These are phyloP conservation scores for Colletotrichum graminicola DNA, from an alignment of 2,329 filamentous ascomycete genomes.

Conservation along the genomic window DNA sequence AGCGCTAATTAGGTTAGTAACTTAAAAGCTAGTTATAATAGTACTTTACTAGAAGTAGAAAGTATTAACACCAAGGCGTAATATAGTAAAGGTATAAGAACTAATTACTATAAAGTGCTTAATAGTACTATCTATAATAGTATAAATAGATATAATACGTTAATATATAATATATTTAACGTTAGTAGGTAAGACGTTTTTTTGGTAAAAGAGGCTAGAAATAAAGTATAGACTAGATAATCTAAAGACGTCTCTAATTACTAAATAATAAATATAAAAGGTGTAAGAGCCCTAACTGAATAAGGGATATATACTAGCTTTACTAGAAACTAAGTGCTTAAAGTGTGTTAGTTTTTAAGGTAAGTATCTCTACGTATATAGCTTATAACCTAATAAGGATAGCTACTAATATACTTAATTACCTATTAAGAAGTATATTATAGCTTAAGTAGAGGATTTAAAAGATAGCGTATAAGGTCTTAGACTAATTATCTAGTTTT, in stretches of 20 bases:
- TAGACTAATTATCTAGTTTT: too few relatives aligned
- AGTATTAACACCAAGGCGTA: background rate
- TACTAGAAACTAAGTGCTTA: background rate
- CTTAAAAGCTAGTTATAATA: background rate
- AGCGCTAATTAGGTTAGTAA: background rate
- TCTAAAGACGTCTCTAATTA: constrained; percentile 11
- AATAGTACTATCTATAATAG: background rate
- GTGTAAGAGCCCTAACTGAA: background rate
- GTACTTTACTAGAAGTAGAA: background rate
- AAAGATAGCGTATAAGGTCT: too few relatives aligned
- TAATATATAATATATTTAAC: background rate
- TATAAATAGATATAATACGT: background rate
- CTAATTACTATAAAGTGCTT: background rate
- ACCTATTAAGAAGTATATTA: background rate
- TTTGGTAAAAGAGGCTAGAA: background rate
- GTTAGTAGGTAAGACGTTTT: background rate
- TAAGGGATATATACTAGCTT: background rate
- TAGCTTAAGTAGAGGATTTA: too few relatives aligned
- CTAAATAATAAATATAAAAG: background rate
- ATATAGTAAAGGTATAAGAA: background rate
- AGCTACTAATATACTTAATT: constrained; percentile 3
- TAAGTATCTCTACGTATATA: constrained; percentile 9
- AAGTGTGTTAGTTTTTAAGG: background rate
- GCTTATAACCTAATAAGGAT: background rate
- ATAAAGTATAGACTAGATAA: background rate